Base-by-base conservation (phyloP, 352 stramenopile genomes). In the Phytophthora tubulina region DNA sequence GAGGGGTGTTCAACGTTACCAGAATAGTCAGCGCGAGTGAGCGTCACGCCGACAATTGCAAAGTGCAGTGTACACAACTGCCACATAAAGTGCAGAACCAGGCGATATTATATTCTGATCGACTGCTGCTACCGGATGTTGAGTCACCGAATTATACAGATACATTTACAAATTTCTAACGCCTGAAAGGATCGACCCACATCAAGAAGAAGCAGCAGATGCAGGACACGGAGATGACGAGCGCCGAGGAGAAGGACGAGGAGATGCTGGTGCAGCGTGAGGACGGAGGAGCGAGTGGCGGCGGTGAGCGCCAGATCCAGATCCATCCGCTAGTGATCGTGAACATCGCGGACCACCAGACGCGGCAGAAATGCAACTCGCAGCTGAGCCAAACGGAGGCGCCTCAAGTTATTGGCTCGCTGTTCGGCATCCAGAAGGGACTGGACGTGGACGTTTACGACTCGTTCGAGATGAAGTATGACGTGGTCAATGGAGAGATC, bases 311-410 rank as follows among this genome's bases (percentile, higher is more conserved):
- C 2, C 83, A 90, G 60, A 85, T 94, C 27, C 81, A 92, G 67
- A 82, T 96, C 60, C 89, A 96, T 50, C 89, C 89, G 63, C 84
- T 99, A 31, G 93, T 97, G 38, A 88, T 98, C 73, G 95, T 99
- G 63, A 97, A 97, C 76, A 92, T 99, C 62, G 92, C 93, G 1
- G 96, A 99, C 78, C 96, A 99, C 78, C 97, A 96, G 72, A 99
- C 96, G 55, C 92, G 96, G 33, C 81, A 90, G 73, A 84, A 89
- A 61, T 83, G 81, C 69, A 82, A 85, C 57, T 84, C 80, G 67
- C 79, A 85, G 67, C 64, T 82, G 51, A 78, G 70, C 17, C 70
- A 75, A 74, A 73, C 86, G 61, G 70, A 78, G 35, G 70, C 82
- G 46, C 76, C 75, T 41, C 86, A 91, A 56, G 81, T 90, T 73